Conservation (phyloP, 2,329 filamentous ascomycete genomes). For the Hypomyces perniciosus region DNA sequence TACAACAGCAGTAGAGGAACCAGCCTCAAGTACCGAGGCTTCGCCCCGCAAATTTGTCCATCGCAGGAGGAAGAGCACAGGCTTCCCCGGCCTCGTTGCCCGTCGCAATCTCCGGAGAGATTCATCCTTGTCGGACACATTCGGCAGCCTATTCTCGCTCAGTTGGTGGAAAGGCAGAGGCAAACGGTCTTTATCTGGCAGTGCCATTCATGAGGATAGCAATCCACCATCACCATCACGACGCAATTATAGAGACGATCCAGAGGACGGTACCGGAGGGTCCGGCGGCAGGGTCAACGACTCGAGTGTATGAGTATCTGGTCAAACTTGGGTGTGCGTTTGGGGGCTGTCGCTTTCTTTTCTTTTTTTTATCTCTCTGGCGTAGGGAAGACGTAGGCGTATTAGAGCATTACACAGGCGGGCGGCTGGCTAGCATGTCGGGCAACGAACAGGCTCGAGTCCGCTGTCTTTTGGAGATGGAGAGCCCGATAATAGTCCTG, state of each 20-base stretch:
- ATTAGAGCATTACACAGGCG: background rate
- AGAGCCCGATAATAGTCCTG: background rate
- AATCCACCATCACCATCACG: conserved; percentile 8
- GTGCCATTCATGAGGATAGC: conserved; percentile 6
- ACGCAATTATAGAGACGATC: conserved; percentile 18
- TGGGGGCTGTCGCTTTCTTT: too few species aligned
- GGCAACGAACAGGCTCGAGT: background rate
- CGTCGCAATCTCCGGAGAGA: conserved; percentile 36
- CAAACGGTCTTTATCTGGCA: conserved; percentile 12
- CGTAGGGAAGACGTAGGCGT: conserved; percentile 8
- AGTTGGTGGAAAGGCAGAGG: conserved; percentile 43
- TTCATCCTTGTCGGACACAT: conserved; percentile 42
- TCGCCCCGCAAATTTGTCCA: conserved; percentile 30
- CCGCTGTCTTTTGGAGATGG: background rate
- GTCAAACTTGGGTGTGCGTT: too few species aligned
- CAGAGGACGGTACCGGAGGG: conserved; percentile 13
- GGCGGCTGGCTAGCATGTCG: background rate
- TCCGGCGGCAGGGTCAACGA: conserved; percentile 18
- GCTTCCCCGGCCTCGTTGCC: conserved; percentile 56
- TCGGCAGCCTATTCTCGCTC: conserved; percentile 48
- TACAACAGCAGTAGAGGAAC: conserved; percentile 19
- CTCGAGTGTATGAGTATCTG: conserved; percentile 28
- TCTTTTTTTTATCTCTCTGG: too few species aligned
- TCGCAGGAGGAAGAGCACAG: conserved; percentile 51
- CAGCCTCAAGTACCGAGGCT: conserved; percentile 26